Evolutionary conservation across 148 eudicot species (phyloP).

Genomic region (Vaccinium macrocarpon): DNA sequence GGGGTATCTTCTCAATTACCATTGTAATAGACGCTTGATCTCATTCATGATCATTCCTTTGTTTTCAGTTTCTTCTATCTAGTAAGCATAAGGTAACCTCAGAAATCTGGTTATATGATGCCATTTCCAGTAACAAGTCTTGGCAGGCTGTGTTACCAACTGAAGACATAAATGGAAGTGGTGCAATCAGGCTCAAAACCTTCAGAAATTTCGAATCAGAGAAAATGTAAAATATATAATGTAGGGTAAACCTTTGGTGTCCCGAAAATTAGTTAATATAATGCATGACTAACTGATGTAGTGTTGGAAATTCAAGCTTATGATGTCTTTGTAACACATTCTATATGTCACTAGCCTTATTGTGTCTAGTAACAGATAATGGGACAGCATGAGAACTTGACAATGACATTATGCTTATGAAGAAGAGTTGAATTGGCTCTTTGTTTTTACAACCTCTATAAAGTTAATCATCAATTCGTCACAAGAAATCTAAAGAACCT

Average conservation of each 20-base stretch:
- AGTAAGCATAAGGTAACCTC: not conserved
- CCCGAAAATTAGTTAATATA: not conserved
- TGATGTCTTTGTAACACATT: not conserved
- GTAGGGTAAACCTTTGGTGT: not conserved
- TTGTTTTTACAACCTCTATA: not conserved
- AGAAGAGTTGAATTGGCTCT: not conserved
- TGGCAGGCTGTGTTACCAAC: not conserved
- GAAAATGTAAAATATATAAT: not conserved
- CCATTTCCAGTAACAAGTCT: not conserved
- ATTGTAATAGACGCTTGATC: not conserved
- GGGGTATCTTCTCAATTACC: not conserved
- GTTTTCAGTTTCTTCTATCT: not conserved
- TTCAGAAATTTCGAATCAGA: not conserved
- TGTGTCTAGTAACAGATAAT: not conserved
- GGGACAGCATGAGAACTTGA: not conserved
- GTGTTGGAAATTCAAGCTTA: not conserved
- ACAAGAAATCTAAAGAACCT: not conserved
- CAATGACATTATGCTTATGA: conserved; percentile 2
- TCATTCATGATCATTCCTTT: not conserved
- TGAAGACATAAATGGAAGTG: not conserved
- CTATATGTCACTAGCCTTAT: not conserved
- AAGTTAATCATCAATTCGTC: not conserved
- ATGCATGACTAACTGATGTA: not conserved
- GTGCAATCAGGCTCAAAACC: conserved; percentile 6
- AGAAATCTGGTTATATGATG: not conserved